Evolutionary conservation across 805 yeast genomes (phyloP).

Genomic region (Saccharomyces paradoxus): DNA sequence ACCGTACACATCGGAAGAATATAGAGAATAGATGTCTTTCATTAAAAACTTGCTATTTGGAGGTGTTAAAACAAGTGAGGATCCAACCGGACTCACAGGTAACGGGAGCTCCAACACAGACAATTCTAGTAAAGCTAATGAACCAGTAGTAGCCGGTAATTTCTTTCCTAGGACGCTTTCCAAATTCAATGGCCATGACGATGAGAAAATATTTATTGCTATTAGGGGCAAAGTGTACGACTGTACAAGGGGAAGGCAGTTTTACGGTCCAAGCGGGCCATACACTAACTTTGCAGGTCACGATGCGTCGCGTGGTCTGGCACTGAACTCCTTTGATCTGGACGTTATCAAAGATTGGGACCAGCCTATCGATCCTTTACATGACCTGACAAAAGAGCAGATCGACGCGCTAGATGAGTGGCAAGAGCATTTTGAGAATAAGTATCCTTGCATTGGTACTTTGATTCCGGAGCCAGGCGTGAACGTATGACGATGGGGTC

Average conservation of each 20-base stretch:
- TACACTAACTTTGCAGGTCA: conserved; percentile 92
- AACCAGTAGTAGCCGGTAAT: conserved; percentile 36
- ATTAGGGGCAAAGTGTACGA: conserved; percentile 84
- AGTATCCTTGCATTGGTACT: conserved; percentile 75
- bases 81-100: conserved; percentile 28
- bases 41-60: conserved; percentile 28
- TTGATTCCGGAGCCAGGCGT: conserved; percentile 40
- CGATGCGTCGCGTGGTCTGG: conserved; percentile 90
- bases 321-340: conserved; percentile 74
- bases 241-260: conserved; percentile 67
- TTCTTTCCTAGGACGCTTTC: conserved; percentile 72
- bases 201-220: conserved; percentile 73
- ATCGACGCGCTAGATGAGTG: conserved; percentile 66
- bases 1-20: not conserved
- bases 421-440: conserved; percentile 73
- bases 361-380: conserved; percentile 67
- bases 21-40: conserved; percentile 24
- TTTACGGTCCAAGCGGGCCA: conserved; percentile 95
- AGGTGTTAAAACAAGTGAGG: conserved; percentile 27
- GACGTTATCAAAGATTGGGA: conserved; percentile 58
- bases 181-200: conserved; percentile 73
- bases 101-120: not conserved
- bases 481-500: conserved; percentile 6
- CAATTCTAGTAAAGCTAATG: conserved; percentile 11
- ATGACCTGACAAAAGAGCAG: conserved; percentile 55